Conservation (phyloP, 2,329 filamentous ascomycete genomes). For the Penicillium sp. region DNA sequence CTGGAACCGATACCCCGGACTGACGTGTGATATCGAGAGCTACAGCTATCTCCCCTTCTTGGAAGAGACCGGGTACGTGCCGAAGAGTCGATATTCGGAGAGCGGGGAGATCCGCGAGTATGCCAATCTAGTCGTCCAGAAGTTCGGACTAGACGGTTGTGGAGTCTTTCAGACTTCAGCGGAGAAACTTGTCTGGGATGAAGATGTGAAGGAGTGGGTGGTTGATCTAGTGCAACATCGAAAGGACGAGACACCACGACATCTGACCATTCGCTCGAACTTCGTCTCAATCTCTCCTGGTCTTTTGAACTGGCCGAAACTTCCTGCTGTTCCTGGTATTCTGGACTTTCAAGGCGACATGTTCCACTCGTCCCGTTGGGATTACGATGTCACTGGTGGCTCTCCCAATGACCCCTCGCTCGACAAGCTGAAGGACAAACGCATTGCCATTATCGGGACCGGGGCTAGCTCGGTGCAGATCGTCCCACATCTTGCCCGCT, state of each 20-base stretch:
- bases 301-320: not conserved
- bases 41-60: constrained; percentile 65
- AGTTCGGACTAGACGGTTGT: constrained; percentile 2
- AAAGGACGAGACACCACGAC: not conserved
- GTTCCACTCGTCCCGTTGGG: constrained; percentile 46
- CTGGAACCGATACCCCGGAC: constrained; percentile 54
- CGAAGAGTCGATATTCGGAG: constrained; percentile 53
- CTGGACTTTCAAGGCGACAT: constrained; percentile 45
- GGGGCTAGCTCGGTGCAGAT: constrained; percentile 10
- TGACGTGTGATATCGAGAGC: constrained; percentile 62
- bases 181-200: constrained; percentile 7
- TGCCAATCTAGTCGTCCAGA: not conserved
- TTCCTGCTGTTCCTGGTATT: constrained; percentile 8
- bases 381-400: constrained; percentile 49
- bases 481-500: constrained; percentile 29
- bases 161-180: constrained; percentile 7
- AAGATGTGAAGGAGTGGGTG: constrained; percentile 5
- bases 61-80: constrained; percentile 64
- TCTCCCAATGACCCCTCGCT: constrained; percentile 2
- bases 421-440: constrained; percentile 8
- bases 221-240: constrained; percentile 8
- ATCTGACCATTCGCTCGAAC: not conserved
- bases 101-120: constrained; percentile 41
- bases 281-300: not conserved
- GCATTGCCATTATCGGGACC: constrained; percentile 14